phyloP scores from a whole-genome alignment of 1,139 yeast species.

The Zhuliangozyma parablackwelliae region DNA sequence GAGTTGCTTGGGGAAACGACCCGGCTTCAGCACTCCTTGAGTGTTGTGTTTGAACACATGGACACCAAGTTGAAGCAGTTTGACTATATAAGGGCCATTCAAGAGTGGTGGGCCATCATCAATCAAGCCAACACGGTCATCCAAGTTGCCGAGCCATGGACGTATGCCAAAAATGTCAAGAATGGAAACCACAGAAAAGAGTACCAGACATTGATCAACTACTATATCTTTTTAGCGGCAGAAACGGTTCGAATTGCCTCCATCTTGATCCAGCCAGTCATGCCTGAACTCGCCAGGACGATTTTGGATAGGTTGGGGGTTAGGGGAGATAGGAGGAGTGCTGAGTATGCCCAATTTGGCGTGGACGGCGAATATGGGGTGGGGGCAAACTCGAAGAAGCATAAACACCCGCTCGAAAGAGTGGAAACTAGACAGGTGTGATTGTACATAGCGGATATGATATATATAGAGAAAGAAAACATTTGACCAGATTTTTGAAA shows the following conservation, averaged over 20 bases:
- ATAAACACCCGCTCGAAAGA: constrained; percentile 23
- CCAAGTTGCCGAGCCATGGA: constrained; percentile 62
- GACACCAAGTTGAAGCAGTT: constrained; percentile 40
- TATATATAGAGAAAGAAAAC: too few relatives aligned
- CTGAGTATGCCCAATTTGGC: constrained; percentile 38
- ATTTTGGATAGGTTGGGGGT: constrained; percentile 68
- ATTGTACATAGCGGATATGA: too few relatives aligned
- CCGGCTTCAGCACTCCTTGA: constrained; percentile 18
- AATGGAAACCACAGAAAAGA: constrained; percentile 15
- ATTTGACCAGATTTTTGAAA: too few relatives aligned
- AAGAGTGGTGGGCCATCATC: constrained; percentile 57
- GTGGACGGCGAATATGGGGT: constrained; percentile 47
- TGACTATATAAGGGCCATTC: constrained; percentile 58
- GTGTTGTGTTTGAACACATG: constrained; percentile 27
- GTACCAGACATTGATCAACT: constrained; percentile 35
- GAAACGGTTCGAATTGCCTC: constrained; percentile 70
- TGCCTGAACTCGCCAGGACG: constrained; percentile 57
- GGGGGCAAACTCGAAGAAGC: constrained; percentile 23
- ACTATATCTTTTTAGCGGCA: constrained; percentile 58
- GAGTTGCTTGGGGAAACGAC: constrained; percentile 15
- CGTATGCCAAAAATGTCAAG: constrained; percentile 21
- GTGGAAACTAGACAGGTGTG: constrained; percentile 15
- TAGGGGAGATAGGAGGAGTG: constrained; percentile 29
- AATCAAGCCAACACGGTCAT: constrained; percentile 63
- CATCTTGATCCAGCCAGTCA: constrained; percentile 64